Base-by-base conservation (phyloP, 257 asterid species). In the Fraxinus cuspidata region DNA sequence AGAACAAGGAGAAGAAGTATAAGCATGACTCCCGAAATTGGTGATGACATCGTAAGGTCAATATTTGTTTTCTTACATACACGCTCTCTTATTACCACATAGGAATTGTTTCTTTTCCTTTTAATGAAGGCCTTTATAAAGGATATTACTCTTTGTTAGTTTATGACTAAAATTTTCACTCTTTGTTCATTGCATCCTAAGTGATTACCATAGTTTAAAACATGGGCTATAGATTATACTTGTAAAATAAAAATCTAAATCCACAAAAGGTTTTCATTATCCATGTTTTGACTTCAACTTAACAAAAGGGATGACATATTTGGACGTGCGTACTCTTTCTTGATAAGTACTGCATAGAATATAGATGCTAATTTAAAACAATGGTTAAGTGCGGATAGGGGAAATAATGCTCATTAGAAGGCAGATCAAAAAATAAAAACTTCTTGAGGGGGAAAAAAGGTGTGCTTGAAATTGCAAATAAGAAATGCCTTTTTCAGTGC, bases 31-130 rank as follows among this genome's bases (percentile, higher is more conserved):
- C 99, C 99, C 18, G 98, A 96, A 84, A 92, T 96, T 75, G 91
- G 99, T 81, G 99, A 96, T 86, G 98, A 96, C 84, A 96, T 93
- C 76, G 99, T 90, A 81, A 96, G 98, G 99, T 96, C 82, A 84
- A 83, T 80, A 79, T 73, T 78, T 71, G 71, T 86, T 81, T 76
- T 71, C 81, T 27, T 63, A 63, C 5, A 11, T 10, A 21, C 29
- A 23, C 5, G 3, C 7, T 63, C 7, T 63, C 69, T 63, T 63
- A 63, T 63, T 10, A 63, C 69, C 69, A 63, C 35, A 23, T 63
- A 63, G 16, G 32, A 25, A 2, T 27, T 63, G 7, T 63, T 63
- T 23, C 34, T 23, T 63, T 58, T 25, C 4, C 32, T 23, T 63
- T 23, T 10, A 23, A 23, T 63, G 15, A 63, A 63, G 15, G 13